Evolutionary conservation across 352 stramenopile genomes (phyloP), one percentile per base, ranked within the genome.

Genomic region (Phytopythium oedochilum): DNA sequence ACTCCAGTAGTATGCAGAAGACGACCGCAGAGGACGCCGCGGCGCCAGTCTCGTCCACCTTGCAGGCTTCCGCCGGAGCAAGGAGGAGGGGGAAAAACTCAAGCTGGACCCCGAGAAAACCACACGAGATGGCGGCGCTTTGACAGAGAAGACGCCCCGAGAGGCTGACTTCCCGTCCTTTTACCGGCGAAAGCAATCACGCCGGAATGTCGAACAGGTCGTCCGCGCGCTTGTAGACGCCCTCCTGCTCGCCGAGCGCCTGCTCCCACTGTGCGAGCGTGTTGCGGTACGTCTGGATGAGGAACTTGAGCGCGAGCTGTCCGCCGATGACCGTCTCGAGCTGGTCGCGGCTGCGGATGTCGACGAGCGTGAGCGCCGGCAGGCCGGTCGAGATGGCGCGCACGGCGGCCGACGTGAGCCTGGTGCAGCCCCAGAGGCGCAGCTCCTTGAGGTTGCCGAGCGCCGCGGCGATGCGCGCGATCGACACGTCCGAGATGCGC

Each of bases 391-490:
- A 88, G 46, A 89, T 92, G 28, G 78, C 84, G 50, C 77, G 67
- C 18, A 93, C 82, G 0, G 79, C 57, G 5, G 77, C 69, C n/a
- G 78, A 81, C 32, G 83, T 95, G 40, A 95, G 75, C 57, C 92
- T 89, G 17, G 66, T 75, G 59, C 85, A 95, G 47, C 79, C 82
- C 83, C 78, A 95, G 34, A 95, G 76, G 55, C 80, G 79, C 55
- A 95, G 43, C 54, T 93, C 78, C 53, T 83, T 78, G 23, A 95
- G 68, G 25, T 57, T 58, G 25, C 55, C 60, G 49, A 95, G 78
- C 18, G 68, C 65, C 45, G 60, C 52, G 9, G 86, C 78, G 44
- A 95, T 80, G 22, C 69, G 67, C 50, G 66, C 59, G 20, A 95
- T 89, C 1, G 77, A 69, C 18, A 61, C 71, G 57, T 95, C 85